Base-by-base conservation (phyloP, 1,284 basidiomycete genomes). In the Cystobasidium slooffiae region DNA sequence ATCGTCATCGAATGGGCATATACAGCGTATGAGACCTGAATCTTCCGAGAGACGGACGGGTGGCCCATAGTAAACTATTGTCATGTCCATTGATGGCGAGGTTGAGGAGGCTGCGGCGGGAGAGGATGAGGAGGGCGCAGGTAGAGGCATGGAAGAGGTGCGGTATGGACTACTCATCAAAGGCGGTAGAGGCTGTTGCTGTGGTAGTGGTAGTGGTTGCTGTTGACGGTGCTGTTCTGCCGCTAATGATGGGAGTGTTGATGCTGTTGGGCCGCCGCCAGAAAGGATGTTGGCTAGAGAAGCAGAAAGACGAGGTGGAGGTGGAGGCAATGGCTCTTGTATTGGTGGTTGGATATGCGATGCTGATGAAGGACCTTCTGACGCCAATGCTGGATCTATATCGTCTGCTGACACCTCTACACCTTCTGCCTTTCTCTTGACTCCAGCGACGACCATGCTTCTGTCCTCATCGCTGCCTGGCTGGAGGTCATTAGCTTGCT, bases 1-100 rank as follows among this genome's bases (percentile, higher is more conserved):
- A 83, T 95, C 94, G 79, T 89, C 87, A 55, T 87, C 84, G 76
- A 80, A 82, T 8, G 78, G 88, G 80, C 92, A 93, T 66, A 92
- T 90, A 80, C 92, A 93, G 59, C 85, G 86, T 58, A 80, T 80
- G 51, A 79, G 58, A 49, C 78, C 79, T 4, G 72, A 68, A 59
- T 78, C 77, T 68, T 78, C 67, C 8, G 76, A 75, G 43, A 79
- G 73, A 46, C 74, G 62, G 53, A 62, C 68, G 14, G 77, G 51
- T 4, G 77, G 77, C 47, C 61, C 61, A 20, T 51, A n/a, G 39
- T 67, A 67, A 3, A 53, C 43, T 20, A 63, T 47, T 18, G 65
- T 56, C 22, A 53, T 37, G 22, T 52, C 41, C 22, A 16, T 24
- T 18, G 37, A 24, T 2, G 22, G 61, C 58, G 44, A 24, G 53